Conservation (phyloP, 108 stramenopile genomes). For the Craspedostauros australis region DNA sequence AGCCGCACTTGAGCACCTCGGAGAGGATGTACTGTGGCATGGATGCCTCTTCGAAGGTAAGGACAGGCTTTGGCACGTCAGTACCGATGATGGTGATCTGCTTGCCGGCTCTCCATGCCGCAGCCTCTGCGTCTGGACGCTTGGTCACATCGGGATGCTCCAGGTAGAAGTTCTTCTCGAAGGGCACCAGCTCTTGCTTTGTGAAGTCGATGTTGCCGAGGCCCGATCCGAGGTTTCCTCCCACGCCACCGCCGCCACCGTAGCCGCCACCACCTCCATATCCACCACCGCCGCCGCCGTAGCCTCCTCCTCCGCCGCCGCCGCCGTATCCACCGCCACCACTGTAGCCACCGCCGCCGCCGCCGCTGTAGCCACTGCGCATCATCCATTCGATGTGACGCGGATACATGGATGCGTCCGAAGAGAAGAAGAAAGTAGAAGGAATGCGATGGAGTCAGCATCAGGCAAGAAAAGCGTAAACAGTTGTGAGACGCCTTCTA, state of each 20-base stretch:
- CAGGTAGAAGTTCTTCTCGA: slow-evolving; percentile 99
- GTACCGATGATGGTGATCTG: slow-evolving; percentile 78
- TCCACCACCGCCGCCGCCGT: slow-evolving; percentile 19
- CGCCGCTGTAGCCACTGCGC: neutral
- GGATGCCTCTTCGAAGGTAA: slow-evolving; percentile 92
- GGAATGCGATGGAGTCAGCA: no score
- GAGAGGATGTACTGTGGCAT: slow-evolving; percentile 94
- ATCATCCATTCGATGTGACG: neutral
- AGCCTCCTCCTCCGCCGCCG: slow-evolving; percentile 22
- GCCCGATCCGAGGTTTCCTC: slow-evolving; percentile 58
- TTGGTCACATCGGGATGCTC: slow-evolving; percentile 96
- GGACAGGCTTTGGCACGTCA: slow-evolving; percentile 94
- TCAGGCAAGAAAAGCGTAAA: no score
- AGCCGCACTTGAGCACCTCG: slow-evolving; percentile 95
- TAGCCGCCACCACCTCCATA: slow-evolving; percentile 28
- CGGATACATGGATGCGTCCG: no score
- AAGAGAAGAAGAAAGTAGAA: no score
- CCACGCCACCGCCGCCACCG: slow-evolving; percentile 42
- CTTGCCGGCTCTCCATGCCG: slow-evolving; percentile 83
- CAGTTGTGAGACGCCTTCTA: no score
- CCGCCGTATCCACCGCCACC: slow-evolving; percentile 24
- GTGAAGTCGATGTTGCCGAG: slow-evolving; percentile 79
- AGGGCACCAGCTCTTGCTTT: slow-evolving; percentile 74
- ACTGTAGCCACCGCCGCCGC: slow-evolving; percentile 12
- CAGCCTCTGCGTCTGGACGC: slow-evolving; percentile 78